A percentile compares a stretch with the other conserved stretches of the same genome.
phyloP scores from a whole-genome alignment of 2,329 filamentous ascomycete species.

The Dactylonectria macrodidyma region DNA sequence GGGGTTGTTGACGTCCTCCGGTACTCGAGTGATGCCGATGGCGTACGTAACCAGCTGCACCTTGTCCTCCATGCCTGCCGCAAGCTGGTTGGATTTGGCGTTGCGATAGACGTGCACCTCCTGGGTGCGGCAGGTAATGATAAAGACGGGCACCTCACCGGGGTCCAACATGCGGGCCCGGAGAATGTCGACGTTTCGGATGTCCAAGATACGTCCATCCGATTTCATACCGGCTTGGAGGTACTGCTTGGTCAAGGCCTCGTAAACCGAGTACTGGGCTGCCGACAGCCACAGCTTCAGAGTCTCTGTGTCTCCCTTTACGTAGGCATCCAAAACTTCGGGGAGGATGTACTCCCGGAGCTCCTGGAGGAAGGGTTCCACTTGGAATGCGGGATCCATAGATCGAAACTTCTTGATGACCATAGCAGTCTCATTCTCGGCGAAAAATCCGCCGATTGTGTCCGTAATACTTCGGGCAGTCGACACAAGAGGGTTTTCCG shows the following conservation, averaged over 20 bases:
- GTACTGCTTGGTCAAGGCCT: slow-evolving; percentile 97
- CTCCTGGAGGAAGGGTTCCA: slow-evolving; percentile 94
- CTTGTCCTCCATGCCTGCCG: slow-evolving; percentile 98
- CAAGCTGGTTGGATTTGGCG: slow-evolving; percentile 88
- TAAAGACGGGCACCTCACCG: slow-evolving; percentile 93
- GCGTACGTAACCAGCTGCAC: slow-evolving; percentile 98
- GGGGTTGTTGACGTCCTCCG: slow-evolving; percentile 96
- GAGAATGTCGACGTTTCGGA: slow-evolving; percentile 91
- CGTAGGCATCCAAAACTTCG: slow-evolving; percentile 97
- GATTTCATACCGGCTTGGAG: slow-evolving; percentile 93
- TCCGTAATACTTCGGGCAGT: slow-evolving; percentile 96
- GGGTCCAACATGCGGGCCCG: slow-evolving; percentile 86
- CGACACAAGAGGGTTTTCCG: slow-evolving; percentile 94
- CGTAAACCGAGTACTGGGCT: slow-evolving; percentile 96
- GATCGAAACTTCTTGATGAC: slow-evolving; percentile 98
- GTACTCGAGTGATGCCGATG: slow-evolving; percentile 93
- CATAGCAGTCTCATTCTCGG: slow-evolving; percentile 97
- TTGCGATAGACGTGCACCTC: slow-evolving; percentile 98
- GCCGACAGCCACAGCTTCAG: slow-evolving; percentile 96
- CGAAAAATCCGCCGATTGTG: slow-evolving; percentile 93
- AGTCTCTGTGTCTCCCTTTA: slow-evolving; percentile 93
- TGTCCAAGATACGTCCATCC: slow-evolving; percentile 95
- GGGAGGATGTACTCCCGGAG: slow-evolving; percentile 98
- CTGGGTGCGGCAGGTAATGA: slow-evolving; percentile 95
- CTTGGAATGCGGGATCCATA: slow-evolving; percentile 95